Evolutionary conservation across 1,284 basidiomycete genomes (phyloP), one percentile per base, ranked within the genome.

Genomic region (Takashimella tepidaria): DNA sequence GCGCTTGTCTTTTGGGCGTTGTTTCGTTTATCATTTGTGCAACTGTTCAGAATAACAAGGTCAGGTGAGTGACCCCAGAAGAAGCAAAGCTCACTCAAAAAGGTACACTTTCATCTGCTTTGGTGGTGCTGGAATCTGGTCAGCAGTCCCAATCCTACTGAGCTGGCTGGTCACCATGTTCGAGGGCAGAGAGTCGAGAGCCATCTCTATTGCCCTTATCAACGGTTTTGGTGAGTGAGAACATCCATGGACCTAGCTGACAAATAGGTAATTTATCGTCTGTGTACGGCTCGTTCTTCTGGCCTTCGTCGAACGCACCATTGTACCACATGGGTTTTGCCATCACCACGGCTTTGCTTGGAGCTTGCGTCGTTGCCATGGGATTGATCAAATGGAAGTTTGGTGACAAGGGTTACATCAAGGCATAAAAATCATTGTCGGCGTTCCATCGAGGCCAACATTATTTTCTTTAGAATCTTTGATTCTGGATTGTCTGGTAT

Each of bases 101-200:
- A 65, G 61, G 49, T 77, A 77, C 64, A 67, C 69, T 3, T 69
- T 76, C 54, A 71, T 77, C 60, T 72, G 69, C 46, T 73, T 76
- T 49, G 74, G 70, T 24, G 76, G 66, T 21, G 67, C 66, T 5
- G 72, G 72, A 11, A 64, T 75, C 47, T 74, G 73, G 74, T 64
- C 72, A 1, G 66, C 62, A 12, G 59, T 73, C 2, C 74, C 74
- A 21, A 51, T 74, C 26, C 68, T 69, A 59, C 63, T 76, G 40
- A 63, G 61, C 21, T 76, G 69, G 68, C 67, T 70, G 56, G 67
- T 75, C 31, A 68, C 70, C 47, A 73, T 73, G 64, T 73, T 74
- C 44, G 68, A 70, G 21, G 68, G 72, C 8, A 58, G 71, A 25
- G 70, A 73, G 60, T 69, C 68, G 56, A 68, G 73, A n/a, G 74